A percentile compares a stretch with the other conserved stretches of the same genome.
Evolutionary conservation across 2,329 filamentous ascomycete species (phyloP).

Genomic region (Grosmannia serpens): DNA sequence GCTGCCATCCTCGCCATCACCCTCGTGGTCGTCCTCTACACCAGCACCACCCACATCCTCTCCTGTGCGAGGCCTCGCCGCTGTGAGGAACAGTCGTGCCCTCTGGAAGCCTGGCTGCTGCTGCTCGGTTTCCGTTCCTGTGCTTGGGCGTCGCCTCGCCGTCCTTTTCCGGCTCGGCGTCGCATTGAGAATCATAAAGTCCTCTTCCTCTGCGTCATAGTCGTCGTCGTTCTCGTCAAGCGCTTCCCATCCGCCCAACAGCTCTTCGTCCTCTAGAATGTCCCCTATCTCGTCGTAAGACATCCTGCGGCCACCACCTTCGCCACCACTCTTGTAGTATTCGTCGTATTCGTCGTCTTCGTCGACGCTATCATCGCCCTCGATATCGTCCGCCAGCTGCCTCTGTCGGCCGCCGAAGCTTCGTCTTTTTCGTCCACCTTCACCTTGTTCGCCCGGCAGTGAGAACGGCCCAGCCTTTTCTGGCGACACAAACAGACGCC

Average conservation of each 20-base stretch:
- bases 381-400: neutral
- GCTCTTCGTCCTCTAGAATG: constrained; percentile 3
- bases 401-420: neutral
- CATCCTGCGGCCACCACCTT: neutral
- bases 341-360: neutral
- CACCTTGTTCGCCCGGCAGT: too few relatives aligned
- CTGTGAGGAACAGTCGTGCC: constrained; percentile 2
- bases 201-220: neutral
- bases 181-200: neutral
- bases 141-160: too few relatives aligned
- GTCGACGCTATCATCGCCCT: neutral
- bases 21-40: neutral
- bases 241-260: constrained; percentile 1
- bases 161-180: neutral
- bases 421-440: neutral
- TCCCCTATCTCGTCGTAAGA: constrained; percentile 4
- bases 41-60: neutral
- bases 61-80: neutral
- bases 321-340: too few relatives aligned
- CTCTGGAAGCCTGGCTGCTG: neutral
- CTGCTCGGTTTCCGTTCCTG: neutral
- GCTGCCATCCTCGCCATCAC: neutral
- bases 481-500: constrained; percentile 7
- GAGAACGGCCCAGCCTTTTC: neutral
- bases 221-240: neutral